Conservation (phyloP, 805 yeast species). For the Candida ulmi region DNA sequence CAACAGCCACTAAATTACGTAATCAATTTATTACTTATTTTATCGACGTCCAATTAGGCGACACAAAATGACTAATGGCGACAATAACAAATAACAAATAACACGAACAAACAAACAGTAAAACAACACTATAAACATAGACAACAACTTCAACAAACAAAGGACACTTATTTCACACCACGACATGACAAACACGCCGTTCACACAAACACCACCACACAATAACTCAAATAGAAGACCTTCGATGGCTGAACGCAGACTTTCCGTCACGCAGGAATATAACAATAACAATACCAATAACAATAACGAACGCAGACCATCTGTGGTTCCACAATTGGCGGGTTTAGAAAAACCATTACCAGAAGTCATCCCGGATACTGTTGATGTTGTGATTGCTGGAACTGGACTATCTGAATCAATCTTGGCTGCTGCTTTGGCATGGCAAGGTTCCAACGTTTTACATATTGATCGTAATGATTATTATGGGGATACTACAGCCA, state of each 20-base stretch:
- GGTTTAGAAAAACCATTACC: slow-evolving; percentile 75
- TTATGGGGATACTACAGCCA: slow-evolving; percentile 87
- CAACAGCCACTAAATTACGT: too few relatives aligned
- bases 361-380: slow-evolving; percentile 54
- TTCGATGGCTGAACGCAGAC: slow-evolving; percentile 65
- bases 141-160: too few relatives aligned
- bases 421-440: slow-evolving; percentile 87
- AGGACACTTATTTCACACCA: too few relatives aligned
- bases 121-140: background rate
- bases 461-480: slow-evolving; percentile 82
- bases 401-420: slow-evolving; percentile 88
- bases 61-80: too few relatives aligned
- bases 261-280: slow-evolving; percentile 34
- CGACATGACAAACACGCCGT: background rate
- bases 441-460: slow-evolving; percentile 96
- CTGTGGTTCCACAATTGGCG: slow-evolving; percentile 61
- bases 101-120: too few relatives aligned
- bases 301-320: slow-evolving; percentile 15
- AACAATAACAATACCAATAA: slow-evolving; percentile 1
- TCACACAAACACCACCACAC: background rate
- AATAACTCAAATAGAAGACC: slow-evolving; percentile 46
- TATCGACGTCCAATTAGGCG: too few relatives aligned
- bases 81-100: too few relatives aligned
- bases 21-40: too few relatives aligned
- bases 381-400: slow-evolving; percentile 88